Evolutionary conservation across 192 early-diverging fungal species (phyloP).

Genomic region (Umbelopsis ramanniana): DNA sequence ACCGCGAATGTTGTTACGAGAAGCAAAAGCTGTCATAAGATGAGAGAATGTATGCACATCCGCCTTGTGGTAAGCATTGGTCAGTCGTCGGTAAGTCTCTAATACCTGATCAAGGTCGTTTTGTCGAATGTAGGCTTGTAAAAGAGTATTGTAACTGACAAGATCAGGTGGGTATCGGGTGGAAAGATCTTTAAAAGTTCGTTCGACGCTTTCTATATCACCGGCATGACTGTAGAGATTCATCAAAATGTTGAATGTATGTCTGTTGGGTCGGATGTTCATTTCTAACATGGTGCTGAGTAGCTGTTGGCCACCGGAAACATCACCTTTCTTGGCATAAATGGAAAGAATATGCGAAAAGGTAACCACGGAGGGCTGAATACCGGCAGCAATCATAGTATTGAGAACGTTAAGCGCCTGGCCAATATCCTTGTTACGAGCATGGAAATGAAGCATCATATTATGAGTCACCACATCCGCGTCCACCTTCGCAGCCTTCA

Average conservation of each 20-base stretch:
- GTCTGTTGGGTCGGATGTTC: conserved; percentile 4
- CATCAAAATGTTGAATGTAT: conserved; percentile 75
- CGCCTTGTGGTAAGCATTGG: conserved; percentile 38
- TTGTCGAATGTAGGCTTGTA: conserved; percentile 70
- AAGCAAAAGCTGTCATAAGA: conserved; percentile 46
- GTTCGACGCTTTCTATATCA: conserved; percentile 75
- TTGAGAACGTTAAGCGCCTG: conserved; percentile 46
- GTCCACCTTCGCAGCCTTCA: conserved; percentile 15
- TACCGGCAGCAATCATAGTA: conserved; percentile 33
- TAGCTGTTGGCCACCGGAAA: conserved; percentile 31
- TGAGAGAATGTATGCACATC: conserved; percentile 52
- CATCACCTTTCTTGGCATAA: conserved; percentile 47
- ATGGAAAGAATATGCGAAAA: conserved; percentile 52
- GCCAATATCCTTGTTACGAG: conserved; percentile 34
- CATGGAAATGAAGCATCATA: conserved; percentile 44
- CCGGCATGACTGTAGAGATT: conserved; percentile 73
- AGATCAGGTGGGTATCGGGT: conserved; percentile 65
- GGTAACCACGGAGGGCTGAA: conserved; percentile 39
- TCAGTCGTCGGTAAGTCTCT: conserved; percentile 50
- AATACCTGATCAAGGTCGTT: conserved; percentile 49
- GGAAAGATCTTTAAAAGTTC: conserved; percentile 74
- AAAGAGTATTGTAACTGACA: conserved; percentile 82
- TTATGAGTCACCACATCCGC: conserved; percentile 48
- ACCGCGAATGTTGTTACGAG: conserved; percentile 40
- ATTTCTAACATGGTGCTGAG: conserved; percentile 21